Conservation (phyloP, 2,329 filamentous ascomycete genomes). For the Pseudogymnoascus sp. region DNA sequence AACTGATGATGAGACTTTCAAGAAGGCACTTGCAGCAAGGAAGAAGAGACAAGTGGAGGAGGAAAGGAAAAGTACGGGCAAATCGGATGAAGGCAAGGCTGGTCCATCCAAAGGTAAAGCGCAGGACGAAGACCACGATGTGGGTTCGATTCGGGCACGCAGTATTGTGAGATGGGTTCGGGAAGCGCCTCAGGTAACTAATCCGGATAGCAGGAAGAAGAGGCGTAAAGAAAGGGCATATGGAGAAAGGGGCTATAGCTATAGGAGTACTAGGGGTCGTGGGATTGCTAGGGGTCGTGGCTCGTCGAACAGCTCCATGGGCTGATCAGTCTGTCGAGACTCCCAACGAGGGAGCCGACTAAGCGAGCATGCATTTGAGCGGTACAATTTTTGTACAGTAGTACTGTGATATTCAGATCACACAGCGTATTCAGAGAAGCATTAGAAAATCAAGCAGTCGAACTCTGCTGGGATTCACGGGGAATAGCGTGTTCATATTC, state of each 20-base stretch:
- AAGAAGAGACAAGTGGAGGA: slow-evolving; percentile 52
- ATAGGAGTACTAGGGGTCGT: not conserved
- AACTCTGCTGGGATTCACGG: not conserved
- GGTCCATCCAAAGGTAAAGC: slow-evolving; percentile 24
- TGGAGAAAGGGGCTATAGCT: not conserved
- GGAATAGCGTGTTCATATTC: slow-evolving; percentile 5
- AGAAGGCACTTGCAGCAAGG: slow-evolving; percentile 51
- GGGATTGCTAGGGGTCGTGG: not conserved
- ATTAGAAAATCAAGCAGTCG: not conserved
- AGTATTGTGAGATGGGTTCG: slow-evolving; percentile 62
- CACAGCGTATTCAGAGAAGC: slow-evolving; percentile 2
- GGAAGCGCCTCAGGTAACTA: slow-evolving; percentile 38
- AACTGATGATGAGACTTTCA: slow-evolving; percentile 57
- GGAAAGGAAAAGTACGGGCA: slow-evolving; percentile 25
- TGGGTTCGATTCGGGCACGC: slow-evolving; percentile 60
- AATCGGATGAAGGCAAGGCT: slow-evolving; percentile 45
- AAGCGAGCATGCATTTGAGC: not conserved
- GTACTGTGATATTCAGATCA: not conserved
- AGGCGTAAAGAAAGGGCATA: not conserved
- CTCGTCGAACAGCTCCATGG: not conserved
- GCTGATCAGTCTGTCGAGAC: not conserved
- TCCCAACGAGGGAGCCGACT: not conserved
- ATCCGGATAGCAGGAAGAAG: not conserved
- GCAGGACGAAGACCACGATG: slow-evolving; percentile 51
- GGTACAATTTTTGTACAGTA: not conserved